A percentile compares a stretch with the other conserved stretches of the same genome.
These are phyloP conservation scores for Adenanthera pavonina DNA, from an alignment of 306 rosid genomes.

Conservation along the genomic window DNA sequence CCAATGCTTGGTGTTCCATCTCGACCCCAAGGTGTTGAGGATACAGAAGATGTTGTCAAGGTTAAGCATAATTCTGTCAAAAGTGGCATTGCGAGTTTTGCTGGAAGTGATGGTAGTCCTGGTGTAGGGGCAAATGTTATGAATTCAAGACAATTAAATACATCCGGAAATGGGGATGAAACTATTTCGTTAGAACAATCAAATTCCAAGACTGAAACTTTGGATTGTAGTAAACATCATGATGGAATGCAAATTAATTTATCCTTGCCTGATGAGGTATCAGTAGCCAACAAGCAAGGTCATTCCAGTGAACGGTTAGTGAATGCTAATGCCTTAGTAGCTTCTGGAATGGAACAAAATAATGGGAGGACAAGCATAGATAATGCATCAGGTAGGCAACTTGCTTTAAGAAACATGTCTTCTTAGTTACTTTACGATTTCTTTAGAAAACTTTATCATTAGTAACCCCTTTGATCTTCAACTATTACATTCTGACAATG, in stretches of 20 bases:
- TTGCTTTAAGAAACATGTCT: constrained; percentile 35
- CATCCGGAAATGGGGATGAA: constrained; percentile 75
- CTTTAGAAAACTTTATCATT: constrained; percentile 24
- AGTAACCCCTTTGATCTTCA: constrained; percentile 32
- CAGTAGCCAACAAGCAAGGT: constrained; percentile 73
- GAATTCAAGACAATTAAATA: constrained; percentile 61
- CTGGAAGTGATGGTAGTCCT: constrained; percentile 78
- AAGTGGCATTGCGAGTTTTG: constrained; percentile 55
- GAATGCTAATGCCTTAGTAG: constrained; percentile 60
- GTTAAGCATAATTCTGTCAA: constrained; percentile 59
- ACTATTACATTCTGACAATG: constrained; percentile 38
- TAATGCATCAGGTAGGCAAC: constrained; percentile 70
- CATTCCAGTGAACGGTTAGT: constrained; percentile 60
- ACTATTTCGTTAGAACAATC: constrained; percentile 76
- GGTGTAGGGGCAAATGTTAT: constrained; percentile 56
- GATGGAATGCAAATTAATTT: constrained; percentile 55
- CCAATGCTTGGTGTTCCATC: constrained; percentile 91
- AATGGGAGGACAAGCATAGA: constrained; percentile 69
- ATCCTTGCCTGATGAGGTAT: constrained; percentile 65
- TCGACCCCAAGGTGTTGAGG: constrained; percentile 87
- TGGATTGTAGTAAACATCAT: constrained; percentile 52
- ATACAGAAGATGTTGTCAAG: constrained; percentile 87
- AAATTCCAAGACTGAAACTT: constrained; percentile 68
- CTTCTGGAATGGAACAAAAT: constrained; percentile 65
- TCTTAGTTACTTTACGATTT: constrained; percentile 33